These are phyloP conservation scores for Smithsoniella earleae DNA, from an alignment of 163 green algal species.

Conservation along the genomic window DNA sequence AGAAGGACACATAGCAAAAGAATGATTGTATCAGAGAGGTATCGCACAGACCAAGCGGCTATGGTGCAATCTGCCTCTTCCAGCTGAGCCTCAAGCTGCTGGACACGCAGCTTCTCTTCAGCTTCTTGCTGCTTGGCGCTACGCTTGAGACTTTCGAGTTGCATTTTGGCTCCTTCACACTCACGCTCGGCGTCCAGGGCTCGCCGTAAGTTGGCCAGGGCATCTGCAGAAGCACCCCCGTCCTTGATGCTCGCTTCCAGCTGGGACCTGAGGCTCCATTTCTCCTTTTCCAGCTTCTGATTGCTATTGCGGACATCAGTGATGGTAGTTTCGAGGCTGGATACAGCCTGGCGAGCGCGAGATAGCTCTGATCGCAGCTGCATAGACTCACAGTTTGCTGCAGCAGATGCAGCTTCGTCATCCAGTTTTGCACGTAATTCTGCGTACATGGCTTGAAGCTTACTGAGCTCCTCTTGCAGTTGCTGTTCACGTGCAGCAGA, in stretches of 20 bases:
- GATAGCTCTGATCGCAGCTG: not conserved
- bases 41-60: slow-evolving; percentile 10
- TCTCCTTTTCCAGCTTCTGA: slow-evolving; percentile 18
- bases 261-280: not conserved
- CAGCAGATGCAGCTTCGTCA: not conserved
- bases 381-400: not conserved
- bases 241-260: not conserved
- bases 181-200: slow-evolving; percentile 15
- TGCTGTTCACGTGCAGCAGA: not conserved
- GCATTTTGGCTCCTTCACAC: slow-evolving; percentile 13
- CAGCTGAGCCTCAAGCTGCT: slow-evolving; percentile 28
- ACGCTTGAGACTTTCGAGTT: not conserved
- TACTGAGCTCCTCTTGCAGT: slow-evolving; percentile 3
- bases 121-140: not conserved
- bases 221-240: not conserved
- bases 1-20: not conserved
- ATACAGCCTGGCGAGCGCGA: not conserved
- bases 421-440: not conserved
- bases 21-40: not conserved
- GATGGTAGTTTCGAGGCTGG: not conserved
- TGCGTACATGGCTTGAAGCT: not conserved
- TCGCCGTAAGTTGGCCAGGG: slow-evolving; percentile 1
- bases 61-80: not conserved
- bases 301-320: not conserved
- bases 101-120: not conserved